Base-by-base conservation (phyloP, 352 stramenopile species). In the Pythium scleroteichum region DNA sequence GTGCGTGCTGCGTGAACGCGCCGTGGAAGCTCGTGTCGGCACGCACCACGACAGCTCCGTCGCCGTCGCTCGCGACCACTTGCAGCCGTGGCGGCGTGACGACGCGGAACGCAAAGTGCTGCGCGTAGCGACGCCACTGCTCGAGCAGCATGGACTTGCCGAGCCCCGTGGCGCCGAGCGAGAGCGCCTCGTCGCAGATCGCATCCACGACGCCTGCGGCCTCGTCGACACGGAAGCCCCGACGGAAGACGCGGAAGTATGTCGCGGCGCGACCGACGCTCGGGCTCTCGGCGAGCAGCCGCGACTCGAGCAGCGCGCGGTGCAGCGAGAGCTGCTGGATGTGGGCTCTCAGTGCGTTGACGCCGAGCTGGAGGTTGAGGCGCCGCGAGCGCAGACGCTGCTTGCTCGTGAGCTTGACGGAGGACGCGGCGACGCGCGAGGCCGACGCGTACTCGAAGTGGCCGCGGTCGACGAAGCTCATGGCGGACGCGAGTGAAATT, bases 51-150 rank as follows among this genome's bases (percentile, higher is more conserved):
- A n/a, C 42, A 12, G 16, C 23, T 4, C 6, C 33, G 22, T 39
- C 19, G 19, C 42, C 41, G 7, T 53, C 26, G 46, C 8, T 40
- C 22, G 46, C 26, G 19, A 53, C n/a, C 12, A 56, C 55, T 24
- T 33, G 44, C 35, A 50, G 23, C 17, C 23, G 27, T 2, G 33
- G 23, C 33, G 53, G 23, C 32, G 13, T 42, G 24, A 32, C 41
- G n/a, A 22, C n/a, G 3, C 44, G 47, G 19, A 58, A 46, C 0
- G 27, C 40, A 20, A 71, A 66, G 29, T 62, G 60, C 22, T 8
- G n/a, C 1, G 52, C 63, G 38, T 66, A 73, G 4, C 42, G 40
- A 3, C 10, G 24, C 62, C 52, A 73, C 22, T 64, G 56, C 3
- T 63, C 66, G 8, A 62, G 40, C 29, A 72, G 47, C 40, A 61